Base-by-base conservation (phyloP, 306 rosid species). In the Cicer judaicum region DNA sequence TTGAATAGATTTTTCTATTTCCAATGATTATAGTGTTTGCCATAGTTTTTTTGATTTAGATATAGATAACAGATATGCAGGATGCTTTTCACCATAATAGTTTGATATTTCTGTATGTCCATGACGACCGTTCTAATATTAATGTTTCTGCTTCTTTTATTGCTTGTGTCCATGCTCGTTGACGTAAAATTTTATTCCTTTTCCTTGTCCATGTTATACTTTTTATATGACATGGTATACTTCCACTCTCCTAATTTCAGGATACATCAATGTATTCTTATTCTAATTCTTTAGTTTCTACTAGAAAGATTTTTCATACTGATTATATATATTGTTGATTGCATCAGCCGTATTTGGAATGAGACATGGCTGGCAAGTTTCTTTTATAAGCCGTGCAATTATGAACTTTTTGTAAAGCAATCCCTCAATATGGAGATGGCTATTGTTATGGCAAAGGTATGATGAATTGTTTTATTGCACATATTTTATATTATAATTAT, bases 381-480 rank as follows among this genome's bases (percentile, higher is more conserved):
- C 95, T 94, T 94, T 84, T 94, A 94, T 83, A 94, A 91, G 81
- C 98, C 98, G 42, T 94, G 99, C 90, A 94, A 94, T 84, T 92
- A 92, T 76, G 99, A 94, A 72, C 92, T 94, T 54, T 94, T 94
- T 86, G 99, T 94, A 84, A 94, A 94, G 88, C 98, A 94, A 80
- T 91, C 98, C 77, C 98, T 94, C 84, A 91, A 94, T 70, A 94
- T 94, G 98, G 98, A 94, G 88, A 91, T 94, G 92, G 97, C 97
- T 69, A 94, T 94, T 80, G 90, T 85, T 63, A 88, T 94, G 96
- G 98, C 98, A 87, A 87, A 95, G 98, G 98, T 94, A 94, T 81
- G 87, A 7, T 79, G 53, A 46, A 73, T 67, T 66, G 71, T 47
- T 78, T 52, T 68, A 61, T 44, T 38, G 38, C 14, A 5, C 46